Evolutionary conservation across 768 basidiomycete species (phyloP).

Genomic region (Tulasnella sp.): DNA sequence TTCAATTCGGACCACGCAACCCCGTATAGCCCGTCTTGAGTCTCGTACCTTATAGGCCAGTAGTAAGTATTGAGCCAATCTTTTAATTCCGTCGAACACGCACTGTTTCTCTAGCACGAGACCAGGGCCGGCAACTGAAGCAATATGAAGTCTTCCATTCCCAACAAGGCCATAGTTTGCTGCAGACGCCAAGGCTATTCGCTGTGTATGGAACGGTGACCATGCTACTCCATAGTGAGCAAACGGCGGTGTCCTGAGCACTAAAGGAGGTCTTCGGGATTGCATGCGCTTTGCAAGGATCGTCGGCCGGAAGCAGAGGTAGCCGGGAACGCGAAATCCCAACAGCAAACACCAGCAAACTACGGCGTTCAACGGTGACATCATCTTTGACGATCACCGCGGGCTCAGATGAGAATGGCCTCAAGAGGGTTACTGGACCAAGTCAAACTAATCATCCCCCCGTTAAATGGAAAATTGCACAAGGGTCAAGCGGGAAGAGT

Average conservation of each 20-base stretch:
- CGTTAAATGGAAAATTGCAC: slow-evolving; percentile 80
- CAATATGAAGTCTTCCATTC: slow-evolving; percentile 80
- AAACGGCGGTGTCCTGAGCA: slow-evolving; percentile 71
- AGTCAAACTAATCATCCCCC: slow-evolving; percentile 81
- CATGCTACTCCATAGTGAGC: slow-evolving; percentile 77
- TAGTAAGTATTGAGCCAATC: background rate
- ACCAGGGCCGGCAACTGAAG: slow-evolving; percentile 40
- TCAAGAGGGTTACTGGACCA: slow-evolving; percentile 61
- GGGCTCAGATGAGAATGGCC: slow-evolving; percentile 1
- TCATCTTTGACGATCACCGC: background rate
- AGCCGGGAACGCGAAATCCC: background rate
- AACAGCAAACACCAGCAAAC: background rate
- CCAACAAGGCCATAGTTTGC: slow-evolving; percentile 95
- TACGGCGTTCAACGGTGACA: background rate
- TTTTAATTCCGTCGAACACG: background rate
- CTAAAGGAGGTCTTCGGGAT: slow-evolving; percentile 19
- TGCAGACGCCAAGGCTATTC: slow-evolving; percentile 73
- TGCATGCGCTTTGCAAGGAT: slow-evolving; percentile 8
- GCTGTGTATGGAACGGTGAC: slow-evolving; percentile 77
- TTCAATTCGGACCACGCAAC: slow-evolving; percentile 93
- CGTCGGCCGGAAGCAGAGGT: background rate
- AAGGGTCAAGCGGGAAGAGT: slow-evolving; percentile 95
- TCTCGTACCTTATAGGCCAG: slow-evolving; percentile 62
- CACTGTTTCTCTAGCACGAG: slow-evolving; percentile 13
- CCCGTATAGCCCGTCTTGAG: slow-evolving; percentile 86